Evolutionary conservation across 257 asterid species (phyloP), one percentile per base, ranked within the genome.

Genomic region (Fraxinus pennsylvanica): DNA sequence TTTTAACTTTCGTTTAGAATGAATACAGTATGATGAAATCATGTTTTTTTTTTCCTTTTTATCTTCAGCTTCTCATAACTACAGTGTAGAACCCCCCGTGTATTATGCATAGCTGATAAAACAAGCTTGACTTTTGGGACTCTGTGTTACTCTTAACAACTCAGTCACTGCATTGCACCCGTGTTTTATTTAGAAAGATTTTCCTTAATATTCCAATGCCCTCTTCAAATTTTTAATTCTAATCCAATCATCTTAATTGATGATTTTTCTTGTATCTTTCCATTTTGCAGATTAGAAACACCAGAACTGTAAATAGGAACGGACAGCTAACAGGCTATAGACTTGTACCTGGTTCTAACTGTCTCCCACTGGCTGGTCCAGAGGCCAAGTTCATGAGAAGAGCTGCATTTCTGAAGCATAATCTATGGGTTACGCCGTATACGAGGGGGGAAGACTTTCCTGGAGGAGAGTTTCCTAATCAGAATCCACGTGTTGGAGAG

Each of bases 401-500:
- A 84, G 99, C 99, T 68, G 94, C 95, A 71, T 94, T 94, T 86
- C 73, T 92, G 90, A 94, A 91, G 84, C 97, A 94, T 86, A 94
- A 92, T 77, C 87, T 94, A 22, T 94, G 99, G 99, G 98, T 94
- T 83, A 94, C 99, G 52, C 92, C 86, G 72, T 94, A 86, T 86
- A 92, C 96, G 52, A 90, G 85, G 6, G 97, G 97, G 54, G 97
- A 94, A 87, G 96, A 90, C 84, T 91, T 94, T 80, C 99, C 99
- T 2, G 99, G 99, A 29, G 99, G 97, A 76, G 99, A 94, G 85
- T 94, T 94, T 80, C 99, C 97, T 61, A 94, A 94, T 85, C 99
- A 94, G 87, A 94, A 94, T 82, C 99, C 98, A 21, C 97, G 99
- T 70, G 93, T 78, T 72, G 96, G 99, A 35, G 99, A 94, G 86